Percentiles rank a stretch among this genome's conserved stretches.
phyloP scores from a whole-genome alignment of 805 yeast species.

The Candida namnaoensis region DNA sequence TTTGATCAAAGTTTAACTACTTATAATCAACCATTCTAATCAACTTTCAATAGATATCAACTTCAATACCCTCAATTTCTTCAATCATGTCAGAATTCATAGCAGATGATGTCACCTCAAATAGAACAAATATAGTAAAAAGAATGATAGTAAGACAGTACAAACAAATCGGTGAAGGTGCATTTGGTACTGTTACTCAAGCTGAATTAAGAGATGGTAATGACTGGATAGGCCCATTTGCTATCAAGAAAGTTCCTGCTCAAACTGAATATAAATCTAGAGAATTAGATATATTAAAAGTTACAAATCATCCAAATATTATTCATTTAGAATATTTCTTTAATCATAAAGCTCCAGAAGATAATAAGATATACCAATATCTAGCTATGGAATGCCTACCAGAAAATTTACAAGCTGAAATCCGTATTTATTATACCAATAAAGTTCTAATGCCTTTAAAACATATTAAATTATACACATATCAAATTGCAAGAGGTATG shows the following conservation, averaged over 20 bases:
- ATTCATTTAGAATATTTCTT: constrained; percentile 63
- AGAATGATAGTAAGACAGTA: constrained; percentile 67
- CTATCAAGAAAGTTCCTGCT: constrained; percentile 79
- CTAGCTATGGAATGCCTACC: constrained; percentile 84
- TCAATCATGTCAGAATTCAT: constrained; percentile 27
- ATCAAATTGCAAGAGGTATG: constrained; percentile 80
- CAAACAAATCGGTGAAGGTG: constrained; percentile 77
- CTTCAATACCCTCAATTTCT: too few relatives aligned
- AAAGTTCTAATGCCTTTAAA: constrained; percentile 59
- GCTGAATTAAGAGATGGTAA: constrained; percentile 43
- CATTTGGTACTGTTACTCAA: constrained; percentile 78
- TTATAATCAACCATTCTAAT: too few relatives aligned
- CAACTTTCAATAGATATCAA: too few relatives aligned
- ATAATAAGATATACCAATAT: constrained; percentile 65
- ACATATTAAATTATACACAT: constrained; percentile 69
- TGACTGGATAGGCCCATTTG: constrained; percentile 70
- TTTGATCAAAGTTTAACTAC: too few relatives aligned
- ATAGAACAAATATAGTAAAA: constrained; percentile 38
- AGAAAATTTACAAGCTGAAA: constrained; percentile 70
- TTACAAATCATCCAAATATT: constrained; percentile 74
- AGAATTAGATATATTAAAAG: constrained; percentile 68
- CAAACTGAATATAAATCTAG: constrained; percentile 81
- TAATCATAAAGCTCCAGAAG: constrained; percentile 55
- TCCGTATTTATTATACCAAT: constrained; percentile 55
- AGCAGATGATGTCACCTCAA: constrained; percentile 56